Evolutionary conservation across 2,329 filamentous ascomycete genomes (phyloP).

Genomic region (Aspergillus proliferans): DNA sequence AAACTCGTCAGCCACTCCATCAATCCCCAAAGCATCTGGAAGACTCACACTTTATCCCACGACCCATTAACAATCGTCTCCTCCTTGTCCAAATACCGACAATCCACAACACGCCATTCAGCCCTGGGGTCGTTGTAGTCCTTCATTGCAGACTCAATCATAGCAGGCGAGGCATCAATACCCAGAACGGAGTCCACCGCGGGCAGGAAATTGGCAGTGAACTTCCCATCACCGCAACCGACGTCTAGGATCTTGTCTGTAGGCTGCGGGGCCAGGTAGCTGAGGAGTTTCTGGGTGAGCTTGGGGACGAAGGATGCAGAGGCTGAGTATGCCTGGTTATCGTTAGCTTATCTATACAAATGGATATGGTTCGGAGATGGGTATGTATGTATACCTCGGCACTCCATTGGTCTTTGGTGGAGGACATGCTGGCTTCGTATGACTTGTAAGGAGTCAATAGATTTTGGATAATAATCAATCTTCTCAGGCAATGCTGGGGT

Average conservation of each 20-base stretch:
- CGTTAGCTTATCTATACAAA: not conserved
- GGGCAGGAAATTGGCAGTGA: slow-evolving; percentile 50
- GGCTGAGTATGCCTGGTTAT: slow-evolving; percentile 50
- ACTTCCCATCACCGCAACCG: slow-evolving; percentile 59
- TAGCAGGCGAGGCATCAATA: slow-evolving; percentile 52
- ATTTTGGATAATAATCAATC: not conserved
- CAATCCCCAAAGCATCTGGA: not conserved
- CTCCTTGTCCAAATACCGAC: slow-evolving; percentile 27
- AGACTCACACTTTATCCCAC: slow-evolving; percentile 47
- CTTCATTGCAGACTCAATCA: slow-evolving; percentile 51
- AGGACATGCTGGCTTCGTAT: not conserved
- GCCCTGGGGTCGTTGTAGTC: slow-evolving; percentile 29
- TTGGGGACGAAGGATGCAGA: slow-evolving; percentile 60
- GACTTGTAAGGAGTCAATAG: not conserved
- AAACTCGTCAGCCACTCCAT: not conserved
- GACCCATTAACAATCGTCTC: slow-evolving; percentile 18
- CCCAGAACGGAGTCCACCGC: slow-evolving; percentile 50
- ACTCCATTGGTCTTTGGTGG: slow-evolving; percentile 32
- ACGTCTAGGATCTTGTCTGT: slow-evolving; percentile 57
- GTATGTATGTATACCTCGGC: slow-evolving; percentile 21
- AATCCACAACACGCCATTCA: slow-evolving; percentile 29
- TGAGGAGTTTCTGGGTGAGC: slow-evolving; percentile 52
- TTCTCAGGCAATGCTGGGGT: not conserved
- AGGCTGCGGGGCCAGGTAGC: slow-evolving; percentile 53
- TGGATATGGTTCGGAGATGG: not conserved